A percentile compares a stretch with the other conserved stretches of the same genome.
Conservation (phyloP, 108 stramenopile species). For the Stephanodiscus triporus region DNA sequence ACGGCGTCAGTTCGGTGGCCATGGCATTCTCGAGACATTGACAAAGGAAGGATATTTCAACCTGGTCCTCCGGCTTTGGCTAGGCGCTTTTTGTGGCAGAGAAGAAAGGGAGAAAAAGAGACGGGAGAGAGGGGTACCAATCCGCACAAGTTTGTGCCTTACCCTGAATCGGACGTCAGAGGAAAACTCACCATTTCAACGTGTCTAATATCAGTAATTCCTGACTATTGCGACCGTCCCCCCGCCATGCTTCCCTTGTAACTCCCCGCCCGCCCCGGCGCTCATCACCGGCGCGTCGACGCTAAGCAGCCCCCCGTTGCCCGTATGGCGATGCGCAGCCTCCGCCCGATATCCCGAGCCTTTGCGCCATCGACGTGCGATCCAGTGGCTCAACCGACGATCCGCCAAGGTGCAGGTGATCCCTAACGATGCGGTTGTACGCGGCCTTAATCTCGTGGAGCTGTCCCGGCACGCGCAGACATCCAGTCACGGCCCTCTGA, state of each 20-base stretch:
- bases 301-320: conserved; percentile 55
- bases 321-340: conserved; percentile 60
- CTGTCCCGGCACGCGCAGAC: conserved; percentile 63
- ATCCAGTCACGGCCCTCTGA: conserved; percentile 61
- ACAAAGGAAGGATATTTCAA: conserved; percentile 77
- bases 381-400: conserved; percentile 28
- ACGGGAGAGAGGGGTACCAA: too few species aligned
- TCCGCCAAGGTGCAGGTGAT: conserved; percentile 29
- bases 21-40: conserved; percentile 83
- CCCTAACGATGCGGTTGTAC: conserved; percentile 62
- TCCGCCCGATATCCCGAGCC: conserved; percentile 52
- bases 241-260: conserved; percentile 65
- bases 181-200: conserved; percentile 32
- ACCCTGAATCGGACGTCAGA: too few species aligned
- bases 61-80: conserved; percentile 65
- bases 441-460: conserved; percentile 61
- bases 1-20: conserved; percentile 82
- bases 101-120: too few species aligned
- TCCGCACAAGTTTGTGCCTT: too few species aligned
- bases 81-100: conserved; percentile 32
- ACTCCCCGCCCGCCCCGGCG: conserved; percentile 24
- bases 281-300: conserved; percentile 57
- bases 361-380: conserved; percentile 54
- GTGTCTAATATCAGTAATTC: conserved; percentile 49
- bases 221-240: conserved; percentile 38